Evolutionary conservation across 2,329 filamentous ascomycete genomes (phyloP).

Genomic region (Biscogniauxia mediterranea): DNA sequence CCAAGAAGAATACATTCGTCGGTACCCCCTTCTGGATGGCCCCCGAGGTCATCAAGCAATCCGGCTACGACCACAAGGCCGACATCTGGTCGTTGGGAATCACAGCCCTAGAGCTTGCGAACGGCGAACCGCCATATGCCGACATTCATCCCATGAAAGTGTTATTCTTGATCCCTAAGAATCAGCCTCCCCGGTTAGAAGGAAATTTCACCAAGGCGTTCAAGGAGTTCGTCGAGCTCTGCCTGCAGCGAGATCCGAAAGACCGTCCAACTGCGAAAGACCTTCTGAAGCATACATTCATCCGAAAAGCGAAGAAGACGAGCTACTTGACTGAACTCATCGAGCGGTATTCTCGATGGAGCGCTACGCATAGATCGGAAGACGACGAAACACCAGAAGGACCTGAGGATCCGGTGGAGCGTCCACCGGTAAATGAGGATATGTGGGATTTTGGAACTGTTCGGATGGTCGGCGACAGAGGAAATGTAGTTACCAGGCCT

Average conservation of each 20-base stretch:
- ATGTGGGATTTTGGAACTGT: constrained; percentile 99
- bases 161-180: constrained; percentile 93
- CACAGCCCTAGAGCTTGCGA: constrained; percentile 86
- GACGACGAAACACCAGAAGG: constrained; percentile 65
- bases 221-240: constrained; percentile 81
- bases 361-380: constrained; percentile 72
- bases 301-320: constrained; percentile 88
- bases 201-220: constrained; percentile 80
- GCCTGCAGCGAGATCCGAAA: constrained; percentile 83
- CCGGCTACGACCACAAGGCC: constrained; percentile 95
- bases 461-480: constrained; percentile 69
- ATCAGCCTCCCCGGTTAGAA: constrained; percentile 77
- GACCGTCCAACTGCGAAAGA: constrained; percentile 86
- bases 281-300: constrained; percentile 84
- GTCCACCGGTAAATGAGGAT: constrained; percentile 68
- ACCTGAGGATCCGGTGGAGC: constrained; percentile 54
- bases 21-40: constrained; percentile 99
- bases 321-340: constrained; percentile 97
- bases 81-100: constrained; percentile 98
- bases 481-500: constrained; percentile 52
- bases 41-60: constrained; percentile 97
- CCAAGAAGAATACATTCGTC: constrained; percentile 98
- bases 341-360: constrained; percentile 85
- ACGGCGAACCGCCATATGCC: constrained; percentile 89
- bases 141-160: constrained; percentile 99